phyloP scores from a whole-genome alignment of 768 basidiomycete genomes.

The Hypsizygus marmoreus region DNA sequence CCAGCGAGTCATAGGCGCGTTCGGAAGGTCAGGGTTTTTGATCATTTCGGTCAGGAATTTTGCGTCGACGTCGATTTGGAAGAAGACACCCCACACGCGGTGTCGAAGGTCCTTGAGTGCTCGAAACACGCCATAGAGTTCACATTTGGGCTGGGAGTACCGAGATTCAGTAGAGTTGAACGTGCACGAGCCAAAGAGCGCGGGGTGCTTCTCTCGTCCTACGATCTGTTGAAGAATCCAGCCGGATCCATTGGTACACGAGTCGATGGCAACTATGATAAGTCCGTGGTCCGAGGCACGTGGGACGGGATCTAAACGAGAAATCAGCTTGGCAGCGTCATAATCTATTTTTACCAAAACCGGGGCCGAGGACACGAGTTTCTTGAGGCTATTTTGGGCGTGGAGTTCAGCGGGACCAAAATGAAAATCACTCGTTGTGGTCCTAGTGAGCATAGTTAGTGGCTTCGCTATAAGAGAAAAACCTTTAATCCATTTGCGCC shows the following conservation, averaged over 20 bases:
- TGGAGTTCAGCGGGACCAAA: no score
- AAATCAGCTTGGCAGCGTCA: no score
- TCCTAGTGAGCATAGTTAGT: constrained; percentile 14
- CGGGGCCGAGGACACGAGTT: no score
- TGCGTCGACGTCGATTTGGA: constrained; percentile 35
- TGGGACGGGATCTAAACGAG: no score
- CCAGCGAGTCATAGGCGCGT: constrained; percentile 38
- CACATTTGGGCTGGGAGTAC: constrained; percentile 36
- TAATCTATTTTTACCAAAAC: no score
- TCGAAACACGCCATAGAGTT: constrained; percentile 36
- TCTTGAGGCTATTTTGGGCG: no score
- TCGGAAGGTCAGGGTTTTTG: constrained; percentile 33
- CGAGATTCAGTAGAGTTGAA: constrained; percentile 29
- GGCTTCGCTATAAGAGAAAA: constrained; percentile 16
- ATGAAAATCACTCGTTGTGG: no score
- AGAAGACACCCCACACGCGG: constrained; percentile 29
- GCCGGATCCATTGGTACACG: constrained; percentile 27
- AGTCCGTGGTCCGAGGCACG: constrained; percentile 18
- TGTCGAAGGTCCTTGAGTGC: constrained; percentile 28
- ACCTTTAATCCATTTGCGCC: background rate
- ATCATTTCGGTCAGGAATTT: constrained; percentile 38
- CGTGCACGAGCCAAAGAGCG: constrained; percentile 30
- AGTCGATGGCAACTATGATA: constrained; percentile 34
- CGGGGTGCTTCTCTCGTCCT: constrained; percentile 18
- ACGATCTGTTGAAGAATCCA: constrained; percentile 32